Conservation (phyloP, 1,139 yeast genomes). For the Scheffersomyces parashehatae region DNA sequence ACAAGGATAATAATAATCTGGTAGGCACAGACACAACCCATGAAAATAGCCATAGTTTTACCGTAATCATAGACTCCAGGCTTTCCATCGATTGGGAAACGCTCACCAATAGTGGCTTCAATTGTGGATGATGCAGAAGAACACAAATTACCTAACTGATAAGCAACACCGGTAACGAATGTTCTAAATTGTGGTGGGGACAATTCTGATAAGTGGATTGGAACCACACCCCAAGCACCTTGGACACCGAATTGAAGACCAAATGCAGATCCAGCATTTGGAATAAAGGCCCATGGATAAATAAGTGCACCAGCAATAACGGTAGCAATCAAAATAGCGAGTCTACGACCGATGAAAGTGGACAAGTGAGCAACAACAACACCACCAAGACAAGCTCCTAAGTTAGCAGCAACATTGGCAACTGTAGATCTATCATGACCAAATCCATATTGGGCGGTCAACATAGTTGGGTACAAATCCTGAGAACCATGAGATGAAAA, state of each 20-base stretch:
- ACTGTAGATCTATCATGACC: slow-evolving; percentile 57
- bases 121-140: slow-evolving; percentile 84
- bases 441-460: slow-evolving; percentile 54
- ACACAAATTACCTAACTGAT: slow-evolving; percentile 82
- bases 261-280: slow-evolving; percentile 67
- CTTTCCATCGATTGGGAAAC: slow-evolving; percentile 52
- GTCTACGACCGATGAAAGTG: slow-evolving; percentile 60
- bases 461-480: slow-evolving; percentile 68
- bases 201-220: slow-evolving; percentile 73
- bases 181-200: slow-evolving; percentile 77
- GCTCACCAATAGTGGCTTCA: slow-evolving; percentile 71
- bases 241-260: slow-evolving; percentile 80
- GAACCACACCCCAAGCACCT: slow-evolving; percentile 88
- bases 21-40: slow-evolving; percentile 74
- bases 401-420: slow-evolving; percentile 66
- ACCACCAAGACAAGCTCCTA: slow-evolving; percentile 73
- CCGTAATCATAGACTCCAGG: slow-evolving; percentile 28
- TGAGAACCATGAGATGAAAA: slow-evolving; percentile 76
- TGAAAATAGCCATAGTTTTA: slow-evolving; percentile 76
- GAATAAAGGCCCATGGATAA: slow-evolving; percentile 72
- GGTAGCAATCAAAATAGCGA: slow-evolving; percentile 53
- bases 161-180: slow-evolving; percentile 71
- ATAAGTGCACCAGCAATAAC: slow-evolving; percentile 65
- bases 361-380: slow-evolving; percentile 61
- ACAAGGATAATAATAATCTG: slow-evolving; percentile 57